Percentiles rank a stretch among this genome's conserved stretches.
These are phyloP conservation scores for Cyberlindnera lachancei DNA, from an alignment of 805 yeast genomes.

Conservation along the genomic window DNA sequence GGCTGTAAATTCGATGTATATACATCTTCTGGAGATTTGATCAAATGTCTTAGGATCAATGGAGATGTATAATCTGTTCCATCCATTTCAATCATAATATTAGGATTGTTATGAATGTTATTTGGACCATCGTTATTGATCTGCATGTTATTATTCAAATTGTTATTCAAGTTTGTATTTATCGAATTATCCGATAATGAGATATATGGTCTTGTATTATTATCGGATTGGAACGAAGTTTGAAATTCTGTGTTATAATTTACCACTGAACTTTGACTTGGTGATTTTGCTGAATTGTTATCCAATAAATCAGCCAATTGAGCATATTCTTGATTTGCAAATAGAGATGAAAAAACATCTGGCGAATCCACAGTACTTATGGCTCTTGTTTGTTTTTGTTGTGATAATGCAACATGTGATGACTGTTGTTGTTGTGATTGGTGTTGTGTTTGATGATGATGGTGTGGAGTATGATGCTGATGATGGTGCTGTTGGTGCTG, in stretches of 20 bases:
- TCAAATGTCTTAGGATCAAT: conserved; percentile 46
- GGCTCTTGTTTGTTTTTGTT: conserved; percentile 1
- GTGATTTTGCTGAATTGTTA: conserved; percentile 16
- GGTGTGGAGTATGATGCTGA: not conserved
- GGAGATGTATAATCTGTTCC: conserved; percentile 47
- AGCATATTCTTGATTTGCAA: conserved; percentile 35
- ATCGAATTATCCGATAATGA: conserved; percentile 22
- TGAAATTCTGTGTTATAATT: conserved; percentile 21
- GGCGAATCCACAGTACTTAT: conserved; percentile 15
- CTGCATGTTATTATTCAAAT: too few species aligned
- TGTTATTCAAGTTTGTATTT: too few species aligned
- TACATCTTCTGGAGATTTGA: conserved; percentile 69
- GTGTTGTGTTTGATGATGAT: conserved; percentile 1
- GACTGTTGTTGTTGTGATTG: conserved; percentile 4
- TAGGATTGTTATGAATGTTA: too few species aligned
- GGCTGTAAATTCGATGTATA: conserved; percentile 73
- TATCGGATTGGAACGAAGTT: conserved; percentile 21
- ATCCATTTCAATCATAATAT: conserved; percentile 8
- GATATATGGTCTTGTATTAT: conserved; percentile 23
- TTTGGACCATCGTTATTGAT: too few species aligned
- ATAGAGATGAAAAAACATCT: conserved; percentile 23
- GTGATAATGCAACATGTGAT: not conserved
- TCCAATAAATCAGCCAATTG: conserved; percentile 34
- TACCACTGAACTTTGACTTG: conserved; percentile 16
- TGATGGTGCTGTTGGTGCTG: conserved; percentile 3